Percentiles rank a stretch among this genome's conserved stretches.
phyloP scores from a whole-genome alignment of 495 filamentous ascomycete species.

The Amphirosellinia nigrospora region DNA sequence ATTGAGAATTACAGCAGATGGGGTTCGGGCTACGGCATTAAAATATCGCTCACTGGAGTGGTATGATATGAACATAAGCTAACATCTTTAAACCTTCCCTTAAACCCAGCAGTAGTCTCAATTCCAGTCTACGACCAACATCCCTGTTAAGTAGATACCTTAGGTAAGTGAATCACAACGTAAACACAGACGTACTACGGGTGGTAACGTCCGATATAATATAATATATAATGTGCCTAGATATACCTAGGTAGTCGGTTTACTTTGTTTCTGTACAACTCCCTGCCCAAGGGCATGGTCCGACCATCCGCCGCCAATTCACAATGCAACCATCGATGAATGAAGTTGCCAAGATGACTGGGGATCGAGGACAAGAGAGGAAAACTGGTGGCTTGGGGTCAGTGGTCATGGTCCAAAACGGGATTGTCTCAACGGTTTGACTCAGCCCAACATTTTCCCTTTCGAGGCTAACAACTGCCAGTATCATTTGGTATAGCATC shows the following conservation, averaged over 20 bases:
- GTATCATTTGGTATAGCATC: background rate
- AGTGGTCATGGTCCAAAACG: background rate
- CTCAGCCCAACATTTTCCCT: background rate
- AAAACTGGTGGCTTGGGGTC: background rate
- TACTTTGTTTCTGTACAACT: background rate
- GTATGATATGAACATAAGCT: too few species aligned
- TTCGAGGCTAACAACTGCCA: background rate
- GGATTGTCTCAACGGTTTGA: background rate
- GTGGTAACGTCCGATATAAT: too few species aligned
- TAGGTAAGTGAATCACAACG: too few species aligned
- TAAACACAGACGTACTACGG: too few species aligned
- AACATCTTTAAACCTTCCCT: too few species aligned
- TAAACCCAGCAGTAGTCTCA: too few species aligned
- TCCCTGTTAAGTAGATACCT: too few species aligned
- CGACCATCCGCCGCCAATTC: background rate
- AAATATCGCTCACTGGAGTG: constrained; percentile 1
- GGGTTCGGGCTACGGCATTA: background rate
- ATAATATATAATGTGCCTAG: background rate
- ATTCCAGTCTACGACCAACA: too few species aligned
- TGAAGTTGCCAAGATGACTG: constrained; percentile 18
- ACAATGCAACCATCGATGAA: constrained; percentile 13
- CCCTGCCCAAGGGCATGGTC: background rate
- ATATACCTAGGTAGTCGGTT: background rate
- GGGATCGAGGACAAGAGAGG: constrained; percentile 10
- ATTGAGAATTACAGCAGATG: background rate